These are phyloP conservation scores for Panus rudis DNA, from an alignment of 768 basidiomycete species.

Conservation along the genomic window DNA sequence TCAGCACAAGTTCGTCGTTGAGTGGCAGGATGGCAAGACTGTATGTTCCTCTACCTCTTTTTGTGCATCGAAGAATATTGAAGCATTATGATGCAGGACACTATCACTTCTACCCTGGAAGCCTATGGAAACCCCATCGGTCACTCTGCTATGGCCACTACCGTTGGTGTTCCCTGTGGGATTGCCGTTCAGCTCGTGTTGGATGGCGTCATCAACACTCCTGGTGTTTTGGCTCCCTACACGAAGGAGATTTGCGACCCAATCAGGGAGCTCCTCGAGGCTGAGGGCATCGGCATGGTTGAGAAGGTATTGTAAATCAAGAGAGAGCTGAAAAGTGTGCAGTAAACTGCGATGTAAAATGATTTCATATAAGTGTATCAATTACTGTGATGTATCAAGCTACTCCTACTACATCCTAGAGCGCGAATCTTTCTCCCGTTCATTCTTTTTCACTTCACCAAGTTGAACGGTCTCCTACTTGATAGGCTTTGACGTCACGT, in stretches of 20 bases:
- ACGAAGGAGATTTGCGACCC: constrained; percentile 77
- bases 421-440: too few relatives aligned
- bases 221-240: constrained; percentile 86
- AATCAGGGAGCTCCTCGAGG: constrained; percentile 59
- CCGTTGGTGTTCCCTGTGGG: constrained; percentile 91
- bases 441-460: too few relatives aligned
- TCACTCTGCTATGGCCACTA: constrained; percentile 85
- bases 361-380: too few relatives aligned
- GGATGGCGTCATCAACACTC: constrained; percentile 71
- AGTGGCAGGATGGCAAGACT: constrained; percentile 76
- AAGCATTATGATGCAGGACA: constrained; percentile 43
- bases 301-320: constrained; percentile 54
- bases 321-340: not conserved
- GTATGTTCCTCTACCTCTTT: constrained; percentile 25
- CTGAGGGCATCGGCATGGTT: constrained; percentile 66
- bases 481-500: too few relatives aligned
- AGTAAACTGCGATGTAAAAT: not conserved
- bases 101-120: constrained; percentile 86
- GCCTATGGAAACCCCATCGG: constrained; percentile 76
- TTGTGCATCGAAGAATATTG: constrained; percentile 3
- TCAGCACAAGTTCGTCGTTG: constrained; percentile 95
- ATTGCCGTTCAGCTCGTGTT: constrained; percentile 89
- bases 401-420: too few relatives aligned
- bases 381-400: too few relatives aligned
- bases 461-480: too few relatives aligned